Evolutionary conservation across 2,329 filamentous ascomycete species (phyloP), one percentile per base, ranked within the genome.

Genomic region (Monosporascus sp.): DNA sequence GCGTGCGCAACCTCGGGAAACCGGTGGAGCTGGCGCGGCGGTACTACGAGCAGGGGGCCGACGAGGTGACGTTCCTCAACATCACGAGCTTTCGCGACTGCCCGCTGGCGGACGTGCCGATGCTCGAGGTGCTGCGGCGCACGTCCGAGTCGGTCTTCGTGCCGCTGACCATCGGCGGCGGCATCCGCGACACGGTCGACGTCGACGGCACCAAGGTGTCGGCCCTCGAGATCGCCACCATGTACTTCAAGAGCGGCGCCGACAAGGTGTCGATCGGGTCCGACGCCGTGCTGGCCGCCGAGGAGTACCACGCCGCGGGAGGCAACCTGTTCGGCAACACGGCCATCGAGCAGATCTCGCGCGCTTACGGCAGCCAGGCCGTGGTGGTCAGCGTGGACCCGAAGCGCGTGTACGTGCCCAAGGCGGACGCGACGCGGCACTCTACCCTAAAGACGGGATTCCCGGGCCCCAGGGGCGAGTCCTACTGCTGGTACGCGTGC

Each of bases 11-110:
- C 70, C 80, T 99, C 3, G 94, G 94, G 59, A 99, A 99, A 72
- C 94, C 94, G 2, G 92, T 99, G 48, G 91, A 96, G 59, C 89
- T 99, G 82, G 94, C 94, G 8, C 84, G 84, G 71, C 85, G 83
- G 65, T 99, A 99, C 77, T 99, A 97, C 76, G 87, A 95, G 66
- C 90, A 96, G 73, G 94, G 94, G 55, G 92, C 94, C 14, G 94
- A 99, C 71, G 94, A 99, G 73, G 83, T 99, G 52, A 96, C 93
- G 1, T 99, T 99, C 72, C 80, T 99, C 61, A 99, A 99, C 79
- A 99, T 99, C 67, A 99, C 93, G 1, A 94, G 88, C 20, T 99
- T 99, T 81, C 87, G 94, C 57, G 94, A 97, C 75, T 96, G 91
- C 60, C 94, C 94, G 7, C 73, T 97, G 14, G 89, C 87, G 59